Evolutionary conservation across 1,139 yeast genomes (phyloP), one percentile per base, ranked within the genome.

Genomic region (Saccharomyces uvarum): DNA sequence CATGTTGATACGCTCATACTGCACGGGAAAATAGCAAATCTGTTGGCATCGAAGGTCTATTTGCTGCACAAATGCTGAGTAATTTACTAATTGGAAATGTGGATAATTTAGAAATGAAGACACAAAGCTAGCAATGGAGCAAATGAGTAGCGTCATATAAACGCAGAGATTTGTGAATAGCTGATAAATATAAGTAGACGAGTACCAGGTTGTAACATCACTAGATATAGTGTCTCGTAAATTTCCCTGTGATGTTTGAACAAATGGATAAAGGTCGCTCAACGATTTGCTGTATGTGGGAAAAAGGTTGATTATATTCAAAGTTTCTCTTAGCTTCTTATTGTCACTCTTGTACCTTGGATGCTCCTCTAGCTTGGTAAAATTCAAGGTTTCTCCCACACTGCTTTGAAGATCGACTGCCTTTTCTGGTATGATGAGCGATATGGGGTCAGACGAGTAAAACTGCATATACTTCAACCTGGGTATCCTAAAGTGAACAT

Each of bases 31-130:
- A 63, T 82, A 85, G 60, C 88, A 81, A 33, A 89, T 69, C 66
- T 91, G 97, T 59, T 83, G 85, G 19, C 88, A 71, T 51, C 98
- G 74, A 48, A 89, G 72, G 64, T 90, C 96, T 1, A 89, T 72
- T 67, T 91, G 98, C 61, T 86, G 83, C 4, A 88, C 83, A 0
- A 85, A 78, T 4, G 86, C 85, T 7, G 90, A 84, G 0, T 77
- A 55, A 38, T 75, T 79, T 47, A 77, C 73, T 47, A 78, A 66
- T 4, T 65, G 61, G 1, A 66, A 56, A 1, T 69, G 56, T 42
- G 65, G 66, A 59, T 65, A 67, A 56, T 78, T 79, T 32, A 79
- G 62, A 1, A 77, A 52, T 3, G 56, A 50, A 7, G 78, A 69
- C 2, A 76, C 56, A 2, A 63, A 63, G 46, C 76, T 75, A 7